Evolutionary conservation across 192 early-diverging fungal species (phyloP).

Genomic region (Backusella westeae): DNA sequence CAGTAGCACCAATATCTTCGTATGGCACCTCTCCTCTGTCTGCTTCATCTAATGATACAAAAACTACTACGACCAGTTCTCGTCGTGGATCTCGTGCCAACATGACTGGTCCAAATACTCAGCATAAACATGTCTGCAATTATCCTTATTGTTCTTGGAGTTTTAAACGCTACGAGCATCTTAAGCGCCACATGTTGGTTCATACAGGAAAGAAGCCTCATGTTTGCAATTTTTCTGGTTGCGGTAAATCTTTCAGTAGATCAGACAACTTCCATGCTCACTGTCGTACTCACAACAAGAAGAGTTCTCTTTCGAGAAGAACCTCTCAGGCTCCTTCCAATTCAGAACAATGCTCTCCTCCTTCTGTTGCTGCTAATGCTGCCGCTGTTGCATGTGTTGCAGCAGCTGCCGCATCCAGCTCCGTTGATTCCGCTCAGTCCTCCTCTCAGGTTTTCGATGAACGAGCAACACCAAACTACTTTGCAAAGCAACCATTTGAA

Average conservation of each 20-base stretch:
- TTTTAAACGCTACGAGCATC: conserved; percentile 81
- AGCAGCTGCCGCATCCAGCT: not conserved
- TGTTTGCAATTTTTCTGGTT: conserved; percentile 65
- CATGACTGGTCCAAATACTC: conserved; percentile 6
- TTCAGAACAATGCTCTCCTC: conserved; percentile 5
- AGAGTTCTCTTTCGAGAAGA: conserved; percentile 37
- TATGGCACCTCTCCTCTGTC: not conserved
- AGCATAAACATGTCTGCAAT: conserved; percentile 45
- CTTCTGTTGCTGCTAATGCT: conserved; percentile 5
- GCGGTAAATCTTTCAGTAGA: conserved; percentile 78
- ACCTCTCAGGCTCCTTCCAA: conserved; percentile 12
- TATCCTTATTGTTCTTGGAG: conserved; percentile 50
- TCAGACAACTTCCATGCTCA: conserved; percentile 79
- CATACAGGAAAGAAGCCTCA: conserved; percentile 77
- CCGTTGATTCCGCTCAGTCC: conserved; percentile 6
- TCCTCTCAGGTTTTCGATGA: conserved; percentile 9
- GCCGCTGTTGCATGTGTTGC: not conserved
- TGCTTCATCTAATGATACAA: not conserved
- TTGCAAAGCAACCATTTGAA: conserved; percentile 13
- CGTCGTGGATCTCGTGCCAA: conserved; percentile 21
- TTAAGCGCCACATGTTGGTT: conserved; percentile 77
- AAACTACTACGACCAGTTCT: not conserved
- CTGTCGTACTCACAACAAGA: conserved; percentile 70
- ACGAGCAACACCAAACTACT: not conserved
- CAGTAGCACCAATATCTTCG: not conserved